These are phyloP conservation scores for Solanum gracilifrons DNA, from an alignment of 257 asterid genomes.

Conservation along the genomic window DNA sequence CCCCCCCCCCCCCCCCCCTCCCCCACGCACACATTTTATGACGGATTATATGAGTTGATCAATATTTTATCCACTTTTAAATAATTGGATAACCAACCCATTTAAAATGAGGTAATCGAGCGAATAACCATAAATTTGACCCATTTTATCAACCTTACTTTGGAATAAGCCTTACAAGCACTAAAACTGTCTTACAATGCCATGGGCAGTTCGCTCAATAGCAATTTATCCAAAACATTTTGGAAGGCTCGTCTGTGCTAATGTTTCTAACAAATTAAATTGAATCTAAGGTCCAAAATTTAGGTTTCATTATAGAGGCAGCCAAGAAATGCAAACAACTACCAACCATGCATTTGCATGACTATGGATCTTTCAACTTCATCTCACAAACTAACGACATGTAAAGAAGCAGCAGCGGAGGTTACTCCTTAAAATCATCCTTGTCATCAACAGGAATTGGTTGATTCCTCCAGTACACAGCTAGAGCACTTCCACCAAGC, in stretches of 20 bases:
- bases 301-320: not conserved
- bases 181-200: not conserved
- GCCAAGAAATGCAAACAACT: not conserved
- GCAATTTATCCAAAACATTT: not conserved
- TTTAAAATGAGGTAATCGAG: not conserved
- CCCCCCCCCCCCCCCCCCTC: too few relatives aligned
- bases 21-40: not conserved
- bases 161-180: not conserved
- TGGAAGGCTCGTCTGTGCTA: not conserved
- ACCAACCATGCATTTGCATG: not conserved
- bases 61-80: not conserved
- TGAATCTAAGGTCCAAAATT: slow-evolving; percentile 1
- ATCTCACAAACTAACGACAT: not conserved
- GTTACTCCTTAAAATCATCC: slow-evolving; percentile 92
- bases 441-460: slow-evolving; percentile 78
- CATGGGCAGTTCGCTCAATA: not conserved
- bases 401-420: not conserved
- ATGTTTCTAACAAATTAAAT: not conserved
- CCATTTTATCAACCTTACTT: not conserved
- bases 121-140: not conserved
- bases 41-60: not conserved
- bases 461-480: slow-evolving; percentile 89
- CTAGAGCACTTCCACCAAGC: slow-evolving; percentile 97
- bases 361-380: not conserved
- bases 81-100: not conserved